phyloP scores from a whole-genome alignment of 164 flowering plant species.

The Sedum album region DNA sequence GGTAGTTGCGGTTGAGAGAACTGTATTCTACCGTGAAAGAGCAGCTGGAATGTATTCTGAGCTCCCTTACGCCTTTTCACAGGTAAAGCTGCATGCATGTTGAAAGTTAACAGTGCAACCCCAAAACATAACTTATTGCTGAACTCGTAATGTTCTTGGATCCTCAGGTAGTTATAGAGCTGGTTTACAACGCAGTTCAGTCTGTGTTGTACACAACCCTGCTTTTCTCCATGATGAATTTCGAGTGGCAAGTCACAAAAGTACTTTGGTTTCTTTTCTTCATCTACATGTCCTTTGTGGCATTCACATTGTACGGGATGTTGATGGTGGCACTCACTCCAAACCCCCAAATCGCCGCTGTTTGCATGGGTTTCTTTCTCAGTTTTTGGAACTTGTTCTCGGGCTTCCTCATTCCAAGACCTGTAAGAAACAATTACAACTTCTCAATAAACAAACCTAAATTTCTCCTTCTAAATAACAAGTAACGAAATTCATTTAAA shows the following conservation, averaged over 20 bases:
- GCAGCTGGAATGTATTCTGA: slow-evolving; percentile 83
- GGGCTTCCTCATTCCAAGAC: slow-evolving; percentile 49
- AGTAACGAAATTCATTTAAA: not conserved
- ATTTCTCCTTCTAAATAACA: not conserved
- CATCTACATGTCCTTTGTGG: slow-evolving; percentile 38
- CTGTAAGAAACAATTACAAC: slow-evolving; percentile 20
- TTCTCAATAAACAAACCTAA: not conserved
- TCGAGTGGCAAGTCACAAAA: slow-evolving; percentile 33
- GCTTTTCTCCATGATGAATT: slow-evolving; percentile 59
- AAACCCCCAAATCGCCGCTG: slow-evolving; percentile 43
- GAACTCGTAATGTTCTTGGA: not conserved
- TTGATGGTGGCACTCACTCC: slow-evolving; percentile 59
- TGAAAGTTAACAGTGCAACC: not conserved
- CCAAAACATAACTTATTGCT: not conserved
- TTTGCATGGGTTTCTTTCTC: slow-evolving; percentile 46
- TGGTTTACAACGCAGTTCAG: slow-evolving; percentile 34
- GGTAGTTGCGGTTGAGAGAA: slow-evolving; percentile 50
- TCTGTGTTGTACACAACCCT: slow-evolving; percentile 28
- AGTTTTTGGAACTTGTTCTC: slow-evolving; percentile 65
- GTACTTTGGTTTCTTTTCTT: slow-evolving; percentile 45
- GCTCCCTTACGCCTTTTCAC: slow-evolving; percentile 65
- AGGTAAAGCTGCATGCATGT: slow-evolving; percentile 26
- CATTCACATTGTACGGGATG: slow-evolving; percentile 62
- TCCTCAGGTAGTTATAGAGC: slow-evolving; percentile 51
- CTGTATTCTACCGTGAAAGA: slow-evolving; percentile 77